These are phyloP conservation scores for Eutrema yunnanense DNA, from an alignment of 345 rosid genomes.

Conservation along the genomic window DNA sequence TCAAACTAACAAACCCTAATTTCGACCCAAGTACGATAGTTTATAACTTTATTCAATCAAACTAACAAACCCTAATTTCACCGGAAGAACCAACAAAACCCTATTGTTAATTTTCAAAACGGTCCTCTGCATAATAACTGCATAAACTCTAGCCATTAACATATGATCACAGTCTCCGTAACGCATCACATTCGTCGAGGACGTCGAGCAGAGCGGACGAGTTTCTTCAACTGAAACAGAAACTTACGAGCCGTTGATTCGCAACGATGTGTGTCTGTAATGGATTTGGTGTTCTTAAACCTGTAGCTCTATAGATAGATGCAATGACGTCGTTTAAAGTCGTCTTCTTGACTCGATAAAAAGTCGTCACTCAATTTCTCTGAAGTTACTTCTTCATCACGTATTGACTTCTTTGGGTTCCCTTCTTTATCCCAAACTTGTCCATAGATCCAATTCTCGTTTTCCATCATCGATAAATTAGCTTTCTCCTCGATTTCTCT, in stretches of 20 bases:
- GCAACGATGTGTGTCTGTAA: neutral
- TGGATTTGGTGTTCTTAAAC: neutral
- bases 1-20: no score
- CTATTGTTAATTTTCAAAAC: neutral
- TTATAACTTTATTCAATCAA: neutral
- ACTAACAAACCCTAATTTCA: neutral
- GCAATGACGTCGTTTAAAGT: neutral
- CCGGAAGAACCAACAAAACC: neutral
- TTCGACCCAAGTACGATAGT: no score
- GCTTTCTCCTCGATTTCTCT: neutral
- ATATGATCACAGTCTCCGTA: neutral
- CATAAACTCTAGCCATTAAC: neutral
- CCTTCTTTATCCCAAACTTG: slow-evolving; percentile 19
- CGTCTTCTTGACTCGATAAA: neutral
- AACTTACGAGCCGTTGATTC: neutral
- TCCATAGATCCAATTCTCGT: slow-evolving; percentile 1
- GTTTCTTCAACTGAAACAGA: slow-evolving; percentile 13
- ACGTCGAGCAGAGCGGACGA: neutral
- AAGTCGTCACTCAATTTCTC: neutral
- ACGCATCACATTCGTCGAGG: neutral
- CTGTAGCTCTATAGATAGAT: slow-evolving; percentile 10
- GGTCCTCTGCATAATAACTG: neutral
- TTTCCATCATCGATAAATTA: neutral
- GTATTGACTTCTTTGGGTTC: slow-evolving; percentile 1
- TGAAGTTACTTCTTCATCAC: neutral